Percentiles rank a stretch among this genome's conserved stretches.
Evolutionary conservation across 1,284 basidiomycete species (phyloP).

Genomic region (Pascua guehoae): DNA sequence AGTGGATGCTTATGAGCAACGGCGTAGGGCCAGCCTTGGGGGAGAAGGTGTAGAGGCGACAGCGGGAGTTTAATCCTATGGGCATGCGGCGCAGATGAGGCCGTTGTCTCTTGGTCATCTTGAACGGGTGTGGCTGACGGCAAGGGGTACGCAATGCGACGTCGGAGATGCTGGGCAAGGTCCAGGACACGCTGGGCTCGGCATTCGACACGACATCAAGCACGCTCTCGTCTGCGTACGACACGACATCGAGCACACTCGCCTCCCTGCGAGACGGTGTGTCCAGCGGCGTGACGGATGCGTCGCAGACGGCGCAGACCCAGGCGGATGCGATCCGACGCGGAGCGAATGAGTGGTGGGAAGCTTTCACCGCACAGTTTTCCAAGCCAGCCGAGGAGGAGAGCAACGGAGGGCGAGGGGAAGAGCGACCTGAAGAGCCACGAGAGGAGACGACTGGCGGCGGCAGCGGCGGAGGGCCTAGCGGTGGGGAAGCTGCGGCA

Average conservation of each 20-base stretch:
- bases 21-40: no score
- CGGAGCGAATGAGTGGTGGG: conserved; percentile 41
- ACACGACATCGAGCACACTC: conserved; percentile 20
- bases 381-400: not conserved
- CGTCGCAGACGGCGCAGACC: conserved; percentile 23
- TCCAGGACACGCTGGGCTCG: conserved; percentile 35
- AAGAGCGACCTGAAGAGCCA: not conserved
- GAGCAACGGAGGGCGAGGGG: not conserved
- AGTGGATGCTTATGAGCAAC: not conserved
- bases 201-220: conserved; percentile 38
- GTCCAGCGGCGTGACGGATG: conserved; percentile 14
- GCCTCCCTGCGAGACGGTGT: conserved; percentile 15
- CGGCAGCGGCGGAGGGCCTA: conserved; percentile 13
- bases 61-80: no score
- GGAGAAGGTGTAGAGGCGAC: no score
- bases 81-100: not conserved
- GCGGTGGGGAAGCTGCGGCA: conserved; percentile 18
- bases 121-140: not conserved
- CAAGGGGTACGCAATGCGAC: conserved; percentile 46
- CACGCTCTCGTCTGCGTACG: conserved; percentile 28
- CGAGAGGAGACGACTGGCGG: conserved; percentile 31
- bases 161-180: conserved; percentile 32
- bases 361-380: conserved; percentile 35
- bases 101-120: not conserved
- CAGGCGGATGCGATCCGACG: conserved; percentile 28